Evolutionary conservation across 192 early-diverging fungal species (phyloP).

Genomic region (Coemansia sp.): DNA sequence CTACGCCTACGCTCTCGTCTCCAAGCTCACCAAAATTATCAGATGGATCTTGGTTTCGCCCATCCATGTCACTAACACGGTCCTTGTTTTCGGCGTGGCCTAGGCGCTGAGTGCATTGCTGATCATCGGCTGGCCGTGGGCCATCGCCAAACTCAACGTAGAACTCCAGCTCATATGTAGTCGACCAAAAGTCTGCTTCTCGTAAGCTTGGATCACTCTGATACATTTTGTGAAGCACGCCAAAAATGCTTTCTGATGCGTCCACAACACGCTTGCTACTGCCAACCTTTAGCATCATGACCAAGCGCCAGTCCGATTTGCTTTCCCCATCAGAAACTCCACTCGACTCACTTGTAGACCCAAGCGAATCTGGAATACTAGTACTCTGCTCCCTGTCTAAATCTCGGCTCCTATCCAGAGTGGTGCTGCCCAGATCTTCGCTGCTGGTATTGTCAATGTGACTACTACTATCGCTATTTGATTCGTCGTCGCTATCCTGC

Average conservation of each 20-base stretch:
- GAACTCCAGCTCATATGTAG: constrained; percentile 31
- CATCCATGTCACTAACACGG: not conserved
- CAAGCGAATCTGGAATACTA: not conserved
- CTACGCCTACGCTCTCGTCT: constrained; percentile 13
- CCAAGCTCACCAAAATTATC: constrained; percentile 8
- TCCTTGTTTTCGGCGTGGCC: not conserved
- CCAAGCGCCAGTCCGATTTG: constrained; percentile 23
- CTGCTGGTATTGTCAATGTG: constrained; percentile 2
- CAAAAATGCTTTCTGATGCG: constrained; percentile 31
- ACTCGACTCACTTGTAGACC: not conserved
- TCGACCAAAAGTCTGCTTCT: constrained; percentile 18
- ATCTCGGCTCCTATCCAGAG: not conserved
- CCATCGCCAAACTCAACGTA: constrained; percentile 12
- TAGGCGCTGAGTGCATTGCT: not conserved
- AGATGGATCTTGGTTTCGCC: not conserved
- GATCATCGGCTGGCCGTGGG: not conserved
- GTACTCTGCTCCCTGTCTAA: constrained; percentile 13
- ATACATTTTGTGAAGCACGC: constrained; percentile 12
- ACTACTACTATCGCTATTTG: not conserved
- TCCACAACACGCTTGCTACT: constrained; percentile 12
- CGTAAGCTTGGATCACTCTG: constrained; percentile 21
- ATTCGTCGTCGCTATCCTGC: constrained; percentile 15
- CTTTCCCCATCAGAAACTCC: not conserved
- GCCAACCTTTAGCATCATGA: constrained; percentile 17
- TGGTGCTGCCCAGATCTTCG: constrained; percentile 6